Conservation (phyloP, 2,329 filamentous ascomycete species). For the Pezicula carpinea region DNA sequence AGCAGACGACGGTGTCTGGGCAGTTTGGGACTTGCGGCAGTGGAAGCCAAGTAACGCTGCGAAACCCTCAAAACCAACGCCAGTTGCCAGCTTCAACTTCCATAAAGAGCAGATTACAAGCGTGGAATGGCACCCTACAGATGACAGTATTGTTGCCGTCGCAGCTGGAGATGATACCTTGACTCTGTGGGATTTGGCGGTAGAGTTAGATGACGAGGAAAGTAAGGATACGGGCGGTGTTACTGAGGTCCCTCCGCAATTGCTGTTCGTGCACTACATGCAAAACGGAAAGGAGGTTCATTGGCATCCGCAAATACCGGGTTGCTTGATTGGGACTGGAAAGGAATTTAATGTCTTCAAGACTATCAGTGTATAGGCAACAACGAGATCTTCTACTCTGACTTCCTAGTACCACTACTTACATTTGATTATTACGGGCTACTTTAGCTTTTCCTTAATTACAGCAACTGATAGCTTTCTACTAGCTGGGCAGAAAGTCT, state of each 20-base stretch:
- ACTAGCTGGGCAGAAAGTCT: too few species aligned
- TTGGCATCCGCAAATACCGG: constrained; percentile 96
- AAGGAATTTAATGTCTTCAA: constrained; percentile 82
- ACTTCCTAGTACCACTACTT: background rate
- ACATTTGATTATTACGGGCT: background rate
- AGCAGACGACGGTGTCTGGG: constrained; percentile 90
- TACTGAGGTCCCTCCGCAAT: constrained; percentile 83
- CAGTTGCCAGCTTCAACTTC: constrained; percentile 91
- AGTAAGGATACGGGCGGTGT: constrained; percentile 86
- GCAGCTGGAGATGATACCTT: constrained; percentile 91
- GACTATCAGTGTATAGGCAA: constrained; percentile 69
- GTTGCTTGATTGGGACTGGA: constrained; percentile 83
- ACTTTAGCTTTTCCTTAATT: background rate
- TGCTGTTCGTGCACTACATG: constrained; percentile 96
- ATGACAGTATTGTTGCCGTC: constrained; percentile 92
- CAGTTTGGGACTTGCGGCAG: constrained; percentile 90
- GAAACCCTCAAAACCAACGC: constrained; percentile 54
- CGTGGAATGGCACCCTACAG: constrained; percentile 95
- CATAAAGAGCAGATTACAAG: constrained; percentile 96
- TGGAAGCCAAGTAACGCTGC: constrained; percentile 67
- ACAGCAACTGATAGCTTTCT: too few species aligned
- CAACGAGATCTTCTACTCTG: background rate
- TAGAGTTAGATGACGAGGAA: constrained; percentile 96
- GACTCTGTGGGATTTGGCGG: constrained; percentile 93
- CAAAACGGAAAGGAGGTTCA: constrained; percentile 92